Conservation (phyloP, 164 flowering plant species). For the Piper betle region DNA sequence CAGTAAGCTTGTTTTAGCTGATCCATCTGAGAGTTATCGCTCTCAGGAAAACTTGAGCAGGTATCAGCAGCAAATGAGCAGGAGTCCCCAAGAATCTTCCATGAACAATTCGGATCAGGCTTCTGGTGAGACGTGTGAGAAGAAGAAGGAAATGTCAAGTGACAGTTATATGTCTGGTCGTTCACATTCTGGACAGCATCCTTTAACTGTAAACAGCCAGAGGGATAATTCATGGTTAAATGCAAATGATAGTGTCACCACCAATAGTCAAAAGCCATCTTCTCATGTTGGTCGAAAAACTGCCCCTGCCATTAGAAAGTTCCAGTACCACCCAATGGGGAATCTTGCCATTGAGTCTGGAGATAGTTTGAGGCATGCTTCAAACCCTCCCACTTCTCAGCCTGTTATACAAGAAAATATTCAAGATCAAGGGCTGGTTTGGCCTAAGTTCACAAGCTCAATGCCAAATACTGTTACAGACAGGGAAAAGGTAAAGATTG, state of each 20-base stretch:
- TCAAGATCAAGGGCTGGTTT: slow-evolving; percentile 26
- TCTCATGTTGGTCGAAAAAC: slow-evolving; percentile 23
- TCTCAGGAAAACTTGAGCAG: slow-evolving; percentile 17
- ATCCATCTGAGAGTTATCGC: slow-evolving; percentile 12
- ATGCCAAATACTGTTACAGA: slow-evolving; percentile 18
- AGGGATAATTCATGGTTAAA: slow-evolving; percentile 25
- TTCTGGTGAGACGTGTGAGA: slow-evolving; percentile 20
- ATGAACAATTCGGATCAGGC: slow-evolving; percentile 15
- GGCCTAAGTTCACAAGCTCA: slow-evolving; percentile 28
- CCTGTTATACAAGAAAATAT: slow-evolving; percentile 23
- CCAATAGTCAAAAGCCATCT: slow-evolving; percentile 35
- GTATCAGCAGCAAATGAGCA: slow-evolving; percentile 13
- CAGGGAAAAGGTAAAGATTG: slow-evolving; percentile 40
- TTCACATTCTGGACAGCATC: slow-evolving; percentile 15
- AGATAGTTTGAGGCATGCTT: slow-evolving; percentile 20
- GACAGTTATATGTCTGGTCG: slow-evolving; percentile 26
- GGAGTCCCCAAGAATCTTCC: slow-evolving; percentile 12
- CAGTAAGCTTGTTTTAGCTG: slow-evolving; percentile 13
- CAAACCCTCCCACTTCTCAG: slow-evolving; percentile 23
- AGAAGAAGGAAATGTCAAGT: slow-evolving; percentile 21
- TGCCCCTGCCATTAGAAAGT: slow-evolving; percentile 28
- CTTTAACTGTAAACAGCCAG: slow-evolving; percentile 16
- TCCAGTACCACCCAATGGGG: slow-evolving; percentile 94
- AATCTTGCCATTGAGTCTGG: slow-evolving; percentile 42
- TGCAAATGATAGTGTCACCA: slow-evolving; percentile 14